Percentiles rank a stretch among this genome's conserved stretches.
Conservation (phyloP, 495 filamentous ascomycete genomes). For the Penicillium herquei region DNA sequence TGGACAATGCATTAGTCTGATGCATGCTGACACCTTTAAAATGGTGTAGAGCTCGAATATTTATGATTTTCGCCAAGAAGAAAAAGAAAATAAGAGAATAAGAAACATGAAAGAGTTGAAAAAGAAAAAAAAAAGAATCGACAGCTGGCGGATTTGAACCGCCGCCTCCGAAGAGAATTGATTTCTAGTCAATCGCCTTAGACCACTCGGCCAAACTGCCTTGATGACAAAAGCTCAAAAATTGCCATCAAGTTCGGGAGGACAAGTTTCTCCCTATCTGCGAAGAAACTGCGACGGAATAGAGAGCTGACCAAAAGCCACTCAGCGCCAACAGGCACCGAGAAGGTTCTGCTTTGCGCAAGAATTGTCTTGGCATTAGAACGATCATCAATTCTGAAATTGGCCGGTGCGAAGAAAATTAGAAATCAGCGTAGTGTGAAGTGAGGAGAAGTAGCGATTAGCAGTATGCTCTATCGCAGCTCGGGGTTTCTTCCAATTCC, state of each 20-base stretch:
- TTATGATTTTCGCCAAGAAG: background rate
- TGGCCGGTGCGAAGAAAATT: background rate
- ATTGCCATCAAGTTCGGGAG: too few relatives aligned
- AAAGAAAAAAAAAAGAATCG: background rate
- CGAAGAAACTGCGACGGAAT: too few relatives aligned
- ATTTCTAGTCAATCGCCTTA: conserved; percentile 20
- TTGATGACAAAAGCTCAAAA: background rate
- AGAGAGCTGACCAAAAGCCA: too few relatives aligned
- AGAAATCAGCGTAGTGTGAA: background rate
- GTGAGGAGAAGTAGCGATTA: background rate
- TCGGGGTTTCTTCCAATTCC: background rate
- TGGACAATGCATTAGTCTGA: background rate
- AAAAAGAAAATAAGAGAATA: too few relatives aligned
- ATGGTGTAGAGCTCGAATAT: background rate
- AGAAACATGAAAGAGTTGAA: background rate
- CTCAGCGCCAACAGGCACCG: too few relatives aligned
- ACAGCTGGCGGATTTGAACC: conserved; percentile 3
- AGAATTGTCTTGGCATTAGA: background rate
- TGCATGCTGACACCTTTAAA: background rate
- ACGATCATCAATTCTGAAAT: background rate
- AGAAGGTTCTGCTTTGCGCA: too few relatives aligned
- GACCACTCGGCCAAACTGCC: conserved; percentile 23
- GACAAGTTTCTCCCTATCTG: too few relatives aligned
- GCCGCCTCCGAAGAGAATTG: conserved; percentile 5
- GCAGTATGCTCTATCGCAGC: background rate